These are phyloP conservation scores for Aquilaria malaccensis DNA, from an alignment of 345 rosid genomes.

Conservation along the genomic window DNA sequence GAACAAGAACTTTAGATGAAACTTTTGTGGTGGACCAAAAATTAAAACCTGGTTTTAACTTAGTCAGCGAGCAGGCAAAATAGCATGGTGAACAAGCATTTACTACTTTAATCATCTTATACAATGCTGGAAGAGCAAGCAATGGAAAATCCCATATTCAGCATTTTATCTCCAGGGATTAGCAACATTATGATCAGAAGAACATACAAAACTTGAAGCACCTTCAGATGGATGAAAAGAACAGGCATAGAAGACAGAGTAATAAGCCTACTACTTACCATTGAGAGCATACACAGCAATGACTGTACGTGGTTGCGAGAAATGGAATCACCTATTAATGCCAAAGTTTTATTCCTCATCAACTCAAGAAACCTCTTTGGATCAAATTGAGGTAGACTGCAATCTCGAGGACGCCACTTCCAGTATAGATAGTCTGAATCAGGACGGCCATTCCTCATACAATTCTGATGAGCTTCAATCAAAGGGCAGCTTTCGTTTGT, in stretches of 20 bases:
- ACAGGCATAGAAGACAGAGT: constrained; percentile 4
- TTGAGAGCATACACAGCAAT: constrained; percentile 76
- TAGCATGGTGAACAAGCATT: too few species aligned
- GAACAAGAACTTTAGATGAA: too few species aligned
- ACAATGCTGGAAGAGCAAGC: too few species aligned
- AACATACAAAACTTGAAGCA: background rate
- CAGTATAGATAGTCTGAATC: constrained; percentile 74
- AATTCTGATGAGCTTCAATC: constrained; percentile 85
- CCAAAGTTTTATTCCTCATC: constrained; percentile 84
- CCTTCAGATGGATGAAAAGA: background rate
- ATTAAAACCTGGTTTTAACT: too few species aligned
- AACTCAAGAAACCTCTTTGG: constrained; percentile 53
- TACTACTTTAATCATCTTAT: too few species aligned
- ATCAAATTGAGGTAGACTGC: constrained; percentile 66
- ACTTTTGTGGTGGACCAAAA: too few species aligned
- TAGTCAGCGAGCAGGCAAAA: too few species aligned
- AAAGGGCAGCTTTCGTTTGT: constrained; percentile 57
- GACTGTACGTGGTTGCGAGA: constrained; percentile 93
- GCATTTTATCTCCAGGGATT: background rate
- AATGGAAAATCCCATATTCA: background rate
- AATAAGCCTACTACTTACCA: constrained; percentile 26
- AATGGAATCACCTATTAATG: constrained; percentile 83
- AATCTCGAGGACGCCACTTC: constrained; percentile 82
- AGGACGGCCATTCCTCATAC: constrained; percentile 85
- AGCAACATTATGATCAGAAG: background rate